Evolutionary conservation across 2,329 filamentous ascomycete genomes (phyloP).

Genomic region (Davidsoniella neocaledoniae): DNA sequence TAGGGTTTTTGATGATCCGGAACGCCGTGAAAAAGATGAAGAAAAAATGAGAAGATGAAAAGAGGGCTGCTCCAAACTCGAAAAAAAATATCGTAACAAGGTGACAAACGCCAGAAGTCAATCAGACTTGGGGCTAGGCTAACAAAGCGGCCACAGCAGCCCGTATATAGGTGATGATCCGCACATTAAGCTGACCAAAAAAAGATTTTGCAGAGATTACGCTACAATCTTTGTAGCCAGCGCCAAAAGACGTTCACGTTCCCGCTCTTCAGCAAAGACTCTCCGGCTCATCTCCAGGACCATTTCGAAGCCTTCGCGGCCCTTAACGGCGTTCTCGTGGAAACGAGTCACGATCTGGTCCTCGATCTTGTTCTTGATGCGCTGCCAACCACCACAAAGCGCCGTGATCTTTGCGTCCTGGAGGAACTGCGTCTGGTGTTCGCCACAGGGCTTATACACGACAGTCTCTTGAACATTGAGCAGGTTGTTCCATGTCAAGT

Average conservation of each 20-base stretch:
- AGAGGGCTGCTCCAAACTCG: too few species aligned
- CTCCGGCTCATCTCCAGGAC: constrained; percentile 85
- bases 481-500: constrained; percentile 83
- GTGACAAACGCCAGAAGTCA: too few species aligned
- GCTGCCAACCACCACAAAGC: constrained; percentile 90
- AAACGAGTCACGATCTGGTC: constrained; percentile 80
- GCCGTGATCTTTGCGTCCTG: constrained; percentile 90
- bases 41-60: neutral
- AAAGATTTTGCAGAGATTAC: neutral
- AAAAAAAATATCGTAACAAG: too few species aligned
- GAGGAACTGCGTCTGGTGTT: constrained; percentile 57
- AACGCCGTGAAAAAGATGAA: neutral
- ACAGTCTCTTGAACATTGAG: constrained; percentile 89
- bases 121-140: too few species aligned
- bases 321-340: constrained; percentile 77
- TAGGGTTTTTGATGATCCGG: neutral
- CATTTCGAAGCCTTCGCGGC: constrained; percentile 85
- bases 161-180: too few species aligned
- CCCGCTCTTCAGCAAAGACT: constrained; percentile 80
- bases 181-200: too few species aligned
- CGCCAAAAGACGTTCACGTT: constrained; percentile 28
- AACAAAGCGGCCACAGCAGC: too few species aligned
- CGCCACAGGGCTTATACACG: constrained; percentile 50
- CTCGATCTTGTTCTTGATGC: constrained; percentile 91
- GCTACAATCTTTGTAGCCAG: neutral